Conservation (phyloP, 345 rosid species). For the Eucalyptus guilfoylei region DNA sequence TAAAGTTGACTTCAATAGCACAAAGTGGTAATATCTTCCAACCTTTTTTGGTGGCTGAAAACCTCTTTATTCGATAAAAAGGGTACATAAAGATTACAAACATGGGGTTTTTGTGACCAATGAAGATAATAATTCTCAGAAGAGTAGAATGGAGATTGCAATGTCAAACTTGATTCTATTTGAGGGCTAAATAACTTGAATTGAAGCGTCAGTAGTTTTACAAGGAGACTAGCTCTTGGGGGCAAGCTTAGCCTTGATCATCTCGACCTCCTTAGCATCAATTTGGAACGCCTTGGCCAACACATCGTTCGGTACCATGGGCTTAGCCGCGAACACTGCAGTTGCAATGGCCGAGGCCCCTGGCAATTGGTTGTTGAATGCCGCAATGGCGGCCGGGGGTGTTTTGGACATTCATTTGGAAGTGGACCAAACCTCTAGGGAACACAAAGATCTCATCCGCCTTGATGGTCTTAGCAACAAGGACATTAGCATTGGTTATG, state of each 20-base stretch:
- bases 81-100: neutral
- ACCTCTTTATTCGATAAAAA: neutral
- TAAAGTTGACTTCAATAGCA: neutral
- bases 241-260: constrained; percentile 27
- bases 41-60: neutral
- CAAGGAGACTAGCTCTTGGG: constrained; percentile 1
- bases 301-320: constrained; percentile 23
- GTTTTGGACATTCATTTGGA: constrained; percentile 29
- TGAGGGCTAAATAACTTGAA: neutral
- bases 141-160: neutral
- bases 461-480: constrained; percentile 25
- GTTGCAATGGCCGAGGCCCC: constrained; percentile 26
- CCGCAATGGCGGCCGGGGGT: constrained; percentile 14
- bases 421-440: constrained; percentile 48
- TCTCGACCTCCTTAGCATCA: constrained; percentile 3
- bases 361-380: constrained; percentile 44
- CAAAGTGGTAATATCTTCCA: neutral
- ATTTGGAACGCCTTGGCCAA: constrained; percentile 38
- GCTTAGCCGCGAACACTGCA: constrained; percentile 17
- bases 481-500: constrained; percentile 25
- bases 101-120: neutral
- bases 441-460: constrained; percentile 38
- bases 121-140: neutral
- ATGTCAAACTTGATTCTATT: neutral
- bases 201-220: neutral